Evolutionary conservation across 495 filamentous ascomycete genomes (phyloP), one percentile per base, ranked within the genome.

Genomic region (Parathielavia hyrcaniae): DNA sequence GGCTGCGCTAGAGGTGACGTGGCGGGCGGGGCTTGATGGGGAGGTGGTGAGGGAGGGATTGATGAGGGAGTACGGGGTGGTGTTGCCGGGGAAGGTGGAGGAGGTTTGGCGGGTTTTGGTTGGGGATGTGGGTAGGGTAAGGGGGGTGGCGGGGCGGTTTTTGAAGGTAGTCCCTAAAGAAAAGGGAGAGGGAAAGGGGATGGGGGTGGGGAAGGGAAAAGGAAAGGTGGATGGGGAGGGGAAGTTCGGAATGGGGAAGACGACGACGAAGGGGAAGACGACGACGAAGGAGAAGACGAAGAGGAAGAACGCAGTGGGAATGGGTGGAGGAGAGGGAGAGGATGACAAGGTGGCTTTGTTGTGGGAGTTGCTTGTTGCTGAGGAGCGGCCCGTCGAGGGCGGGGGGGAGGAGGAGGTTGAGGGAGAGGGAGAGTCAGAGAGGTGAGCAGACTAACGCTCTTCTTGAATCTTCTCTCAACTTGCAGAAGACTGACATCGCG

Each of bases 291-390:
- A 9, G 16, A 10, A 17, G 41, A 44, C 4, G 8, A 1, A n/a
- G 41, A 44, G 4, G 17, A 17, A n/a, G 41, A 20, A 44, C 0
- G 16, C 26, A 6, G 26, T 30, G 41, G 17, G n/a, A n/a, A n/a
- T n/a, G n/a, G n/a, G n/a, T n/a, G n/a, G n/a, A n/a, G n/a, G n/a
- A n/a, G n/a, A n/a, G n/a, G n/a, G 41, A 20, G 17, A 44, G 26
- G 26, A 8, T 13, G 8, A 7, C 22, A 12, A 11, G n/a, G 4
- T 22, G 34, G 49, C 20, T 5, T 3, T 51, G 14, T 14, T 52
- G 36, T 52, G 50, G 50, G 20, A 40, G 1, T 34, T 52, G 50
- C 50, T 52, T 7, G 36, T 52, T 23, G 50, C 50, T 2, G 36
- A 40, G 50, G 50, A 52, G 50, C 23, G 14, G 20, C 5, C 14